phyloP scores from a whole-genome alignment of 2,329 filamentous ascomycete genomes.

The Amesomyces nigricolor region DNA sequence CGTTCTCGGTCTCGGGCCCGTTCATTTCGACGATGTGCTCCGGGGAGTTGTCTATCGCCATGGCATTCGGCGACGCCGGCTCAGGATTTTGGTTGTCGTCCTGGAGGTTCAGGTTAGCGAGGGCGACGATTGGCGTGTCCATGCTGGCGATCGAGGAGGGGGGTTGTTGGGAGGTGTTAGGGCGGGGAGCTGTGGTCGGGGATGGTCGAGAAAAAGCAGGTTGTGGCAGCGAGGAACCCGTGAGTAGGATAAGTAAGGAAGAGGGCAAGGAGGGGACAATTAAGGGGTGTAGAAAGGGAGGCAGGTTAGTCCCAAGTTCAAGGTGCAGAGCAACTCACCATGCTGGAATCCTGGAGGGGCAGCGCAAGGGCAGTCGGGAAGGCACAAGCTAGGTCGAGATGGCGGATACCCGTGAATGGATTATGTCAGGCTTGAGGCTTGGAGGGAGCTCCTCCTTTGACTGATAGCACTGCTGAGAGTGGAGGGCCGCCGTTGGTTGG shows the following conservation, averaged over 20 bases:
- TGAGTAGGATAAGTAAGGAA: not conserved
- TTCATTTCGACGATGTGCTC: slow-evolving; percentile 48
- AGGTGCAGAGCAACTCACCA: slow-evolving; percentile 18
- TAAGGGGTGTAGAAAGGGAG: not conserved
- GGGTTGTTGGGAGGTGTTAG: not conserved
- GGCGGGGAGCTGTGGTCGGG: not conserved
- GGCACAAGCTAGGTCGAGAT: slow-evolving; percentile 13
- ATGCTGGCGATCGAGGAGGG: slow-evolving; percentile 7
- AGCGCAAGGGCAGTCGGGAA: slow-evolving; percentile 9
- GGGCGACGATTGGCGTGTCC: slow-evolving; percentile 15
- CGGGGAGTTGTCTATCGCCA: slow-evolving; percentile 48
- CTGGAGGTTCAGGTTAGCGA: slow-evolving; percentile 27
- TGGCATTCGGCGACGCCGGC: slow-evolving; percentile 51
- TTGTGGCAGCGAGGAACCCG: not conserved
- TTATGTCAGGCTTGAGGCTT: slow-evolving; percentile 9
- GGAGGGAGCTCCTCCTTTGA: not conserved
- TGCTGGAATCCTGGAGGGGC: slow-evolving; percentile 7
- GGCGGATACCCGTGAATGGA: not conserved
- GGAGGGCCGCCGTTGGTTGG: slow-evolving; percentile 3
- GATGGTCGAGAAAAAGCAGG: not conserved
- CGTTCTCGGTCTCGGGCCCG: slow-evolving; percentile 45
- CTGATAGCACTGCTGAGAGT: slow-evolving; percentile 5
- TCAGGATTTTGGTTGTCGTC: slow-evolving; percentile 46
- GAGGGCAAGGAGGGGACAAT: not conserved
- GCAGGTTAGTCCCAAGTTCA: not conserved